Conservation (phyloP, 2,329 filamentous ascomycete genomes). For the Aspergillus felis region DNA sequence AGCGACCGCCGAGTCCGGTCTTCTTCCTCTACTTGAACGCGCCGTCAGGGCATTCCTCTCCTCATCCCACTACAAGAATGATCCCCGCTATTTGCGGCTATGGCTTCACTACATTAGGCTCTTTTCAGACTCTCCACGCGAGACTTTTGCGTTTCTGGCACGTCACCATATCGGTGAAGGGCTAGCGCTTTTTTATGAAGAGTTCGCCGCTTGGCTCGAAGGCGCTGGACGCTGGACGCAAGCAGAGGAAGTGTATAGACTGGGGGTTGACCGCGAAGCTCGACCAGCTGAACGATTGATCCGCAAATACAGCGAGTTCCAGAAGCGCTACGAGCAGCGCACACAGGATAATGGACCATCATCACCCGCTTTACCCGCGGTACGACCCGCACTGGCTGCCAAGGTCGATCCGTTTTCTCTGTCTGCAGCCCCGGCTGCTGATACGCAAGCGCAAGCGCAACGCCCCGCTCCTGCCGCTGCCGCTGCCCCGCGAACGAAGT, state of each 20-base stretch:
- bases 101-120: slow-evolving; percentile 94
- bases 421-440: slow-evolving; percentile 47
- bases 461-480: slow-evolving; percentile 48
- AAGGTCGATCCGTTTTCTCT: slow-evolving; percentile 78
- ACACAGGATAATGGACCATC: slow-evolving; percentile 65
- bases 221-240: slow-evolving; percentile 77
- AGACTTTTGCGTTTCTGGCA: slow-evolving; percentile 87
- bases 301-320: slow-evolving; percentile 90
- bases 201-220: slow-evolving; percentile 93
- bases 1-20: slow-evolving; percentile 84
- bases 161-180: slow-evolving; percentile 82
- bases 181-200: slow-evolving; percentile 91
- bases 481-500: slow-evolving; percentile 54
- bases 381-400: slow-evolving; percentile 76
- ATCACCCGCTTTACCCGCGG: slow-evolving; percentile 79
- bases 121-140: slow-evolving; percentile 88
- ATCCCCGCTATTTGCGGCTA: slow-evolving; percentile 85
- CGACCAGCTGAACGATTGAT: slow-evolving; percentile 74
- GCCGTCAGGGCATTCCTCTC: slow-evolving; percentile 86
- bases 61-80: slow-evolving; percentile 88
- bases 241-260: slow-evolving; percentile 87
- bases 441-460: slow-evolving; percentile 66
- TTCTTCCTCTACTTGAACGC: slow-evolving; percentile 83
- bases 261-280: slow-evolving; percentile 86
- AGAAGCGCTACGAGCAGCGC: slow-evolving; percentile 68